A percentile compares a stretch with the other conserved stretches of the same genome.
These are phyloP conservation scores for Peronospora farinosa DNA, from an alignment of 352 stramenopile species.

Conservation along the genomic window DNA sequence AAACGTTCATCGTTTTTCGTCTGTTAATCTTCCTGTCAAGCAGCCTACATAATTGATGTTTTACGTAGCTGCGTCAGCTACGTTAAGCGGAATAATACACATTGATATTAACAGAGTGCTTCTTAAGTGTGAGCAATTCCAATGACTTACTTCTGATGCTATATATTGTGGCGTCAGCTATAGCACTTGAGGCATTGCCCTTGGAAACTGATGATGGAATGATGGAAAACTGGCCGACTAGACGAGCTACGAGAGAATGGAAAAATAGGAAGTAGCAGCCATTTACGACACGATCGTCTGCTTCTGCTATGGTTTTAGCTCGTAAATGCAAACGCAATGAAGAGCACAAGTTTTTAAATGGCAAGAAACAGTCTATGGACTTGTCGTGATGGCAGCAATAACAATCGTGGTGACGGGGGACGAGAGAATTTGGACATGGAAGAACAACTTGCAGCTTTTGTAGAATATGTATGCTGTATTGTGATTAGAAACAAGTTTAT, in stretches of 20 bases:
- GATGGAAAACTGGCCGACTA: too few relatives aligned
- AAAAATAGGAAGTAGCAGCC: slow-evolving; percentile 2
- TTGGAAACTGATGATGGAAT: too few relatives aligned
- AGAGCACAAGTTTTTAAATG: slow-evolving; percentile 19
- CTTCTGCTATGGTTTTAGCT: slow-evolving; percentile 27
- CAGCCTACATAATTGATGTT: too few relatives aligned
- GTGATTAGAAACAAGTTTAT: neutral
- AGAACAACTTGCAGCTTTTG: slow-evolving; percentile 43
- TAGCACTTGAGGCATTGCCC: too few relatives aligned
- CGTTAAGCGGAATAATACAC: too few relatives aligned
- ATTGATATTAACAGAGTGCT: too few relatives aligned
- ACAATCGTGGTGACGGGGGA: slow-evolving; percentile 21
- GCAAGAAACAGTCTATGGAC: slow-evolving; percentile 20
- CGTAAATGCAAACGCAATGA: slow-evolving; percentile 31
- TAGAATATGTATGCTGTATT: slow-evolving; percentile 53
- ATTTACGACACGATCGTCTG: slow-evolving; percentile 18
- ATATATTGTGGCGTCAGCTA: too few relatives aligned
- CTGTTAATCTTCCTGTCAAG: too few relatives aligned
- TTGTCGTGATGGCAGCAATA: slow-evolving; percentile 28
- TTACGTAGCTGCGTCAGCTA: too few relatives aligned
- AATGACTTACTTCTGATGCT: too few relatives aligned
- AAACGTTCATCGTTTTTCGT: too few relatives aligned
- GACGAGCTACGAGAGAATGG: slow-evolving; percentile 5
- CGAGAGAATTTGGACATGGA: slow-evolving; percentile 35
- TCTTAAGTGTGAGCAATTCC: too few relatives aligned